Evolutionary conservation across 495 filamentous ascomycete species (phyloP).

Genomic region (Aspergillus avenaceus): DNA sequence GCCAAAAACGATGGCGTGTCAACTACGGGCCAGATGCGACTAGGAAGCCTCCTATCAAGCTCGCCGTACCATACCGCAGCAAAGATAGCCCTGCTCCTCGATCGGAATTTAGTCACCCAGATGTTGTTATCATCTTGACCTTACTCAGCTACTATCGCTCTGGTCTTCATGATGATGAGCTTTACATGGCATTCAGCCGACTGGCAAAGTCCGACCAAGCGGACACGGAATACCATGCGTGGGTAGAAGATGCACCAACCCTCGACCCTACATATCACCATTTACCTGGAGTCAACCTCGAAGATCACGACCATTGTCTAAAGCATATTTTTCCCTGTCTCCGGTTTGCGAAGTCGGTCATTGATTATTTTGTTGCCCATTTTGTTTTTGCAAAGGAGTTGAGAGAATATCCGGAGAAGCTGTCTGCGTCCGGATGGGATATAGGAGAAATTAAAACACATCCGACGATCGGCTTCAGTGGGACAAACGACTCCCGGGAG

Average conservation of each 20-base stretch:
- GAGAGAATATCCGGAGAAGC: constrained; percentile 60
- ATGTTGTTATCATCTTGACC: constrained; percentile 64
- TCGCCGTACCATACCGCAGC: constrained; percentile 59
- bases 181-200: constrained; percentile 43
- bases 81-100: constrained; percentile 61
- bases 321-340: constrained; percentile 49
- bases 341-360: constrained; percentile 40
- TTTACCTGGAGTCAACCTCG: constrained; percentile 55
- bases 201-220: constrained; percentile 55
- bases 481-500: constrained; percentile 62
- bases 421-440: constrained; percentile 71
- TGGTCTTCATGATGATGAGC: constrained; percentile 52
- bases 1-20: constrained; percentile 53
- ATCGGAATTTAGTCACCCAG: constrained; percentile 73
- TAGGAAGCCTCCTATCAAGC: background rate
- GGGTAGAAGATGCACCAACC: constrained; percentile 35
- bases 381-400: constrained; percentile 64
- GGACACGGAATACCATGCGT: constrained; percentile 48
- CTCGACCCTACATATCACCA: constrained; percentile 39
- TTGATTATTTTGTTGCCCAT: constrained; percentile 61
- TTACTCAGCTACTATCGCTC: constrained; percentile 66
- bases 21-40: background rate
- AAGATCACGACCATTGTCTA: constrained; percentile 41
- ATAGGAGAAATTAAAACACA: constrained; percentile 44
- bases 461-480: constrained; percentile 64